Evolutionary conservation across 306 rosid genomes (phyloP), one percentile per base, ranked within the genome.

Genomic region (Acacia crassicarpa): DNA sequence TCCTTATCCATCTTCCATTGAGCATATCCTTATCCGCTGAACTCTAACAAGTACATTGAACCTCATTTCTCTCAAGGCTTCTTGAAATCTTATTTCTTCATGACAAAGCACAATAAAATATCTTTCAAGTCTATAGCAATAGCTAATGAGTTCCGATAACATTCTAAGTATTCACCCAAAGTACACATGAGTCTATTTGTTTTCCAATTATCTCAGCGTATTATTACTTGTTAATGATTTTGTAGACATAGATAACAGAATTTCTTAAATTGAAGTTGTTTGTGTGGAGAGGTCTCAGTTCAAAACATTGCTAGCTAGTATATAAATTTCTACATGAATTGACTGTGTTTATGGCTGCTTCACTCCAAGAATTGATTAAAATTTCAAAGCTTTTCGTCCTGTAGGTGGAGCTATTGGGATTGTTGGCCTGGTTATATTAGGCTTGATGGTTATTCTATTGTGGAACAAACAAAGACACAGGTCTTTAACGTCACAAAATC

Each of bases 331-430:
- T 35, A 35, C 6, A 35, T 35, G 5, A 35, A 51, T 17, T 51
- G 22, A 51, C 59, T 3, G 20, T 51, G 58, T 51, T 51, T 2
- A 5, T 4, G 58, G 58, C 8, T 51, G 58, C 3, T 51, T 15
- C 3, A 51, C 2, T 25, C 67, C 67, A 25, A 67, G 15, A 8
- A 8, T 35, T 5, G 3, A 67, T 35, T 19, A 67, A 14, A 20
- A 20, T 4, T 40, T n/a, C 49, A 38, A 38, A 67, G 49, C 17
- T 40, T 44, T 8, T 0, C 25, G 27, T 79, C n/a, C 41, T 45
- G 9, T 79, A 83, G 89, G 82, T 71, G 38, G 44, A 35, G 67
- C 38, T 9, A 13, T 78, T 33, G 84, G 73, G 61, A 27, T 46
- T 35, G 35, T 51, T 67, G 22, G 15, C 23, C 1, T 22, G 30